Percentiles rank a stretch among this genome's conserved stretches.
Conservation (phyloP, 164 flowering plant species). For the Cinnamomum micranthum region DNA sequence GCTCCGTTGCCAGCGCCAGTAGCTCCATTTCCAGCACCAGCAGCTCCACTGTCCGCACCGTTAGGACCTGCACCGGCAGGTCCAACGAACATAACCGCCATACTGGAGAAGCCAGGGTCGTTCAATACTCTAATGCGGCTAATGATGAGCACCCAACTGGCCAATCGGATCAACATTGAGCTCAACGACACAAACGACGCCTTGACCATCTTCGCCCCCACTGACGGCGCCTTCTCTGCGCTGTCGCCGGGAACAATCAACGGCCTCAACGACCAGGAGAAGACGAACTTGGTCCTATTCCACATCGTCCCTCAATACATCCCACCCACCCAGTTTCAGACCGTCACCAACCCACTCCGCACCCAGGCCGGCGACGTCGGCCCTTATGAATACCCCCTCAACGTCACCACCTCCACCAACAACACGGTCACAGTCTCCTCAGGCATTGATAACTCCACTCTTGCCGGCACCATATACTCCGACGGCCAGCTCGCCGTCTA, state of each 20-base stretch:
- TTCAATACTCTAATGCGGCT: conserved; percentile 33
- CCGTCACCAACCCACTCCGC: conserved; percentile 72
- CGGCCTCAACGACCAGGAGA: conserved; percentile 52
- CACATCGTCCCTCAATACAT: conserved; percentile 58
- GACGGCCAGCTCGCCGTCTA: conserved; percentile 70
- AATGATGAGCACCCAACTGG: conserved; percentile 34
- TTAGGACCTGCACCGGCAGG: conserved; percentile 36
- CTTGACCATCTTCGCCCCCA: conserved; percentile 70
- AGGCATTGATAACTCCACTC: conserved; percentile 51
- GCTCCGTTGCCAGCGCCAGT: conserved; percentile 5
- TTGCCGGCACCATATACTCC: conserved; percentile 50
- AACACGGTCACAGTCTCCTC: conserved; percentile 58
- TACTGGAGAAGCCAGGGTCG: conserved; percentile 31
- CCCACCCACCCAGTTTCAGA: conserved; percentile 60
- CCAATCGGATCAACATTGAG: conserved; percentile 51
- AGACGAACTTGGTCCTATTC: conserved; percentile 56
- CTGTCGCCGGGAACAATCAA: conserved; percentile 71
- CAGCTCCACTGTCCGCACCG: not conserved
- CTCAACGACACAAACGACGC: conserved; percentile 72
- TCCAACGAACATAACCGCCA: conserved; percentile 24
- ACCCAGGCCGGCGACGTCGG: conserved; percentile 70
- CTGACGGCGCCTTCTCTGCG: conserved; percentile 61
- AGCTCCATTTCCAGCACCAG: not conserved
- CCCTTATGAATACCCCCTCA: conserved; percentile 50
- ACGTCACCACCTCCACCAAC: conserved; percentile 59